Evolutionary conservation across 495 filamentous ascomycete genomes (phyloP), one percentile per base, ranked within the genome.

Genomic region (Neurospora pannonica): DNA sequence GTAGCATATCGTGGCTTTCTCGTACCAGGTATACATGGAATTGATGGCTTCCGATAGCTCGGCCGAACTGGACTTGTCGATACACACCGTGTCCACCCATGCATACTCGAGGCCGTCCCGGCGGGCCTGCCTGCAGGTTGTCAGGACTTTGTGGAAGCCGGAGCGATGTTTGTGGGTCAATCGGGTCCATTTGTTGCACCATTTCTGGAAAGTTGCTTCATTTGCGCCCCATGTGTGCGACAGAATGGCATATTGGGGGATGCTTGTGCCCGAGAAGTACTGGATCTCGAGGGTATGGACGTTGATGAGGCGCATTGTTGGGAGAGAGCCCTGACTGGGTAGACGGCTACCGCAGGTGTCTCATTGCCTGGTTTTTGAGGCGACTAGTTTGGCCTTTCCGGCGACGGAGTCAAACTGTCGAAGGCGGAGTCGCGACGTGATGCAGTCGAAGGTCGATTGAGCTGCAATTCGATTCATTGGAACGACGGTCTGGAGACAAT

Each of bases 21-120:
- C 69, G 73, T 86, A 86, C 83, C 81, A 86, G 3, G 70, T 71
- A 39, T 77, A 85, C 84, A 85, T 85, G 31, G 81, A 83, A 72
- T 84, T 84, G 24, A 83, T 83, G 40, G 84, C 82, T 74, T 86
- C 84, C 5, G 80, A 79, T 5, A 86, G 77, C 75, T 86, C 85
- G 10, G 83, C 82, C 31, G 78, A 81, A 71, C 82, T 83, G 4
- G 78, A 78, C 76, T 86, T 87, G 77, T 87, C 79, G 71, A 85
- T 85, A 73, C 83, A 85, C 72, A 79, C 82, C 9, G 81, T 85
- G 70, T 85, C 83, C 62, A 81, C 75, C 84, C 84, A 85, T 19
- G 76, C 34, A 71, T 79, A 83, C 2, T 60, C n/a, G 46, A 76
- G 70, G 13, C 75, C 73, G 19, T 81, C 54, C 4, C 28, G 39